Evolutionary conservation across 257 asterid species (phyloP), one percentile per base, ranked within the genome.

Genomic region (Anisodus acutangulus): DNA sequence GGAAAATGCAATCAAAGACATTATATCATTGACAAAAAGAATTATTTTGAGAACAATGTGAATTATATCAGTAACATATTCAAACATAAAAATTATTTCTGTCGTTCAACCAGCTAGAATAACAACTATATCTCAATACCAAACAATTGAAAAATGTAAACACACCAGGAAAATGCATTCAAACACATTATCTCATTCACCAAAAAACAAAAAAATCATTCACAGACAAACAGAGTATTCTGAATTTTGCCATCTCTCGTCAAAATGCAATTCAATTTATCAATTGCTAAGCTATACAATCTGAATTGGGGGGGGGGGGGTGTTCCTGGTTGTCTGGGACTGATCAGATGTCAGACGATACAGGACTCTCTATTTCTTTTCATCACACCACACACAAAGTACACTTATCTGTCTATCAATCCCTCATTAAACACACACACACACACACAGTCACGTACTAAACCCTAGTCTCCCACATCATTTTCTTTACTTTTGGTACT

Each of bases 361-460:
- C 88, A 78, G 87, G 85, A 86, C 86, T 86, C 84, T 59, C 72
- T 22, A 16, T 69, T 7, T 69, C 78, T 26, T 60, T 63, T 53
- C 84, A 37, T 86, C 74, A 79, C 59, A 71, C 57, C 74, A 39
- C 70, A 39, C 70, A 7, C 26, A 22, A 22, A 22, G 26, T 17
- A 41, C 82, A 17, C 82, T 70, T 79, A 54, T 79, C 71, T 60
- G 55, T 12, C 9, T 17, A 45, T 64, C 81, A 76, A 51, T 76
- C 55, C 84, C 83, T 85, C 90, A 58, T 76, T 86, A 87, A 80
- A 86, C 80, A 81, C 63, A 64, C 88, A 76, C 85, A 87, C 76
- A 86, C 80, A 81, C 63, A 64, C 88, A 76, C 85, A 80, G 45
- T 22, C 39, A 62, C 74, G 45, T 12, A 22, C 74, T 64, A 57